A percentile compares a stretch with the other conserved stretches of the same genome.
Conservation (phyloP, 208 protist species). For the Trypanosoma caninum region DNA sequence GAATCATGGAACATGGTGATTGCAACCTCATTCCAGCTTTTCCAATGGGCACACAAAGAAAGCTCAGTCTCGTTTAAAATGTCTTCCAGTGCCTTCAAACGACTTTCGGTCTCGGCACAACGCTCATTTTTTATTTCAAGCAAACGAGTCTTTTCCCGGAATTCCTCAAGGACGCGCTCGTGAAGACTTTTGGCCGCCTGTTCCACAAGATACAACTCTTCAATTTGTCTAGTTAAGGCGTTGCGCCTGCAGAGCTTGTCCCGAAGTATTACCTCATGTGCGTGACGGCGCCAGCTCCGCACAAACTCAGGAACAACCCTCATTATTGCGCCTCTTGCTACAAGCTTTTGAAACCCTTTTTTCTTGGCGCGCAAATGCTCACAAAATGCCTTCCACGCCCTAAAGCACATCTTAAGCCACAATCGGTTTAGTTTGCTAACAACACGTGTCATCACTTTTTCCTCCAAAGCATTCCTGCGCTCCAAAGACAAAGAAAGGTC, state of each 20-base stretch:
- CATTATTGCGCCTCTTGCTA: conserved; percentile 36
- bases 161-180: conserved; percentile 61
- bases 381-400: conserved; percentile 71
- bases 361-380: conserved; percentile 49
- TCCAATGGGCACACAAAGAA: conserved; percentile 68
- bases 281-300: conserved; percentile 66
- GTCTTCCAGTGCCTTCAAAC: conserved; percentile 40
- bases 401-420: conserved; percentile 86
- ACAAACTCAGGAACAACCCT: conserved; percentile 51
- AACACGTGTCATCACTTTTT: conserved; percentile 68
- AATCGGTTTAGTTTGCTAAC: conserved; percentile 63
- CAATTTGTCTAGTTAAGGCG: conserved; percentile 55
- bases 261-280: conserved; percentile 59
- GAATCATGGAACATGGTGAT: conserved; percentile 61
- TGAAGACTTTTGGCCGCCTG: conserved; percentile 57
- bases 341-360: conserved; percentile 50
- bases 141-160: conserved; percentile 65
- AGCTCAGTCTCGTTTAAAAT: conserved; percentile 51
- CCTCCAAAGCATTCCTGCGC: conserved; percentile 39
- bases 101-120: conserved; percentile 38
- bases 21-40: conserved; percentile 55
- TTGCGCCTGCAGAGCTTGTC: conserved; percentile 52
- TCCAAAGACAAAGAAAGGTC: conserved; percentile 30
- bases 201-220: conserved; percentile 59
- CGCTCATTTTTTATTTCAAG: conserved; percentile 40